Evolutionary conservation across 441 rosid genomes (phyloP), one percentile per base, ranked within the genome.

Genomic region (Jatropha multifida): DNA sequence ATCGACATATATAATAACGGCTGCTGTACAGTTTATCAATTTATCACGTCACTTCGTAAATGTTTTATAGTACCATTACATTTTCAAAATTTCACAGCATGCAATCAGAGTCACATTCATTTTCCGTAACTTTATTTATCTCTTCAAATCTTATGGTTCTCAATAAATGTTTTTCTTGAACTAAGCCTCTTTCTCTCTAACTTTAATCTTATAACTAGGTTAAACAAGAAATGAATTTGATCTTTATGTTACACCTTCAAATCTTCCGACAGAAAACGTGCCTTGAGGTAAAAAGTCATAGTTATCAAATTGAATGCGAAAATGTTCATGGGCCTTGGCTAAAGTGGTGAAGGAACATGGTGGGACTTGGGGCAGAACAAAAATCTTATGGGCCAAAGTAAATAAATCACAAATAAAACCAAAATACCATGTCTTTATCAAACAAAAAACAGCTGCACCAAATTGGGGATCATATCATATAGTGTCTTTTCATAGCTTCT

Each of bases 261-360:
- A 23, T 71, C 54, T 41, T 41, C 65, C 15, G 41, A 51, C 37
- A 54, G 54, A 51, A 55, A 41, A 6, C 2, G 23, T 44, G 38
- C 13, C 48, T 44, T 44, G 48, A 44, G 6, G 8, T 44, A 4
- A 44, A 2, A 44, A 44, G 48, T 44, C 9, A 2, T 4, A 44
- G 23, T 49, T 18, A 58, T 59, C 74, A 56, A 71, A 71, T n/a
- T 71, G 13, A 40, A 41, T 14, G 54, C 13, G 17, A 18, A 69
- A 51, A 11, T 5, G 4, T 61, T 37, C 5, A 38, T 27, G 32
- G 32, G 32, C 54, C 65, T 56, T 42, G 37, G 65, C 40, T 20
- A 40, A 71, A 38, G 65, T 56, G 74, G 37, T 55, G 42, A 59
- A 37, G 23, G 26, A 4, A 54, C 42, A 55, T 12, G 41, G 61